These are phyloP conservation scores for Graphilbum sp. DNA, from an alignment of 2,329 filamentous ascomycete genomes.

Conservation along the genomic window DNA sequence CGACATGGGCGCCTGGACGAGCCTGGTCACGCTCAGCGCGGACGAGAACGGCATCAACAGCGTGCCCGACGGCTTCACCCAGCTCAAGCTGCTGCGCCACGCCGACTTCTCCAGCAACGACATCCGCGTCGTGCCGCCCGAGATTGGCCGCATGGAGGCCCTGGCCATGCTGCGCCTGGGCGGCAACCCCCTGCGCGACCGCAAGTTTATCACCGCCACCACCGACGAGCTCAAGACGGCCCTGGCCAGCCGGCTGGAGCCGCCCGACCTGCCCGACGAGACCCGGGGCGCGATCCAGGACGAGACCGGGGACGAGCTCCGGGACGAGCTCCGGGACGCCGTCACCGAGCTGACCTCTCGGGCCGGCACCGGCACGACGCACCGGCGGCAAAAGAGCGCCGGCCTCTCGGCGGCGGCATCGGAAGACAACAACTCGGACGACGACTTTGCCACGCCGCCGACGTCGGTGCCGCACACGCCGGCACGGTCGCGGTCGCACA, in stretches of 20 bases:
- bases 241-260: slow-evolving; percentile 49
- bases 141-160: slow-evolving; percentile 63
- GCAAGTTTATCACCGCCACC: slow-evolving; percentile 65
- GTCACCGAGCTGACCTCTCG: slow-evolving; percentile 4
- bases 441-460: slow-evolving; percentile 41
- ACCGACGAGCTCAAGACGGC: slow-evolving; percentile 69
- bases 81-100: slow-evolving; percentile 50
- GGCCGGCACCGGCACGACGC: background rate
- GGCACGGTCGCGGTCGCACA: slow-evolving; percentile 29
- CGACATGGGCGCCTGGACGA: slow-evolving; percentile 56
- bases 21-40: slow-evolving; percentile 54
- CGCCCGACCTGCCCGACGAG: no score
- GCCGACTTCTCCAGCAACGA: slow-evolving; percentile 80
- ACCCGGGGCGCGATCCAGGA: slow-evolving; percentile 10
- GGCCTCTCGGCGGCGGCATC: background rate
- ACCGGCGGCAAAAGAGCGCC: slow-evolving; percentile 1
- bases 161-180: slow-evolving; percentile 60
- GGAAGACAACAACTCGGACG: slow-evolving; percentile 28
- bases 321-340: slow-evolving; percentile 7
- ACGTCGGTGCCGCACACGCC: slow-evolving; percentile 36
- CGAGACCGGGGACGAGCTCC: background rate
- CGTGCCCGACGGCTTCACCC: slow-evolving; percentile 62
- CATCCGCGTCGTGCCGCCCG: slow-evolving; percentile 57
- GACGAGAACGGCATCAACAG: slow-evolving; percentile 67
- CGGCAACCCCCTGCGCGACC: slow-evolving; percentile 83